Evolutionary conservation across 257 asterid species (phyloP).

Genomic region (Verbena officinalis): DNA sequence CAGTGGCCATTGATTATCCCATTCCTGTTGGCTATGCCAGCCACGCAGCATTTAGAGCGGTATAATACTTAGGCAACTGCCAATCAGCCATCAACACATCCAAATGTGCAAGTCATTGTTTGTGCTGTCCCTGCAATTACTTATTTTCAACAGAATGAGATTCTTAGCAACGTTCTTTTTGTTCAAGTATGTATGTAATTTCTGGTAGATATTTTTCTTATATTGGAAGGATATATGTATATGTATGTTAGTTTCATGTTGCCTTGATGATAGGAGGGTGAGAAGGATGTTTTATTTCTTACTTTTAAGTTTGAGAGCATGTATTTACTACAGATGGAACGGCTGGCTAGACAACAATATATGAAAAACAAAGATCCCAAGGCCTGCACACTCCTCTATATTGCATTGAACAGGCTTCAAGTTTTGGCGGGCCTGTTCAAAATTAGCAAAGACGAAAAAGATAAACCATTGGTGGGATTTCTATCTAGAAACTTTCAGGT

Average conservation of each 20-base stretch:
- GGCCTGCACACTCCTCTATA: conserved; percentile 89
- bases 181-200: not conserved
- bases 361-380: conserved; percentile 88
- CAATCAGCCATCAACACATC: conserved; percentile 5
- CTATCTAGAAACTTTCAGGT: conserved; percentile 95
- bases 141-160: conserved; percentile 16
- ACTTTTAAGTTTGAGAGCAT: conserved; percentile 25
- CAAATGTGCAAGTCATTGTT: conserved; percentile 21
- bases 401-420: conserved; percentile 88
- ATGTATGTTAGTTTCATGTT: conserved; percentile 10
- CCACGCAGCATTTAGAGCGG: not conserved
- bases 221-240: conserved; percentile 1
- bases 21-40: conserved; percentile 19
- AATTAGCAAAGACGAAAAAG: conserved; percentile 93
- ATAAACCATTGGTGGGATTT: conserved; percentile 84
- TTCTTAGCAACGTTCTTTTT: not conserved
- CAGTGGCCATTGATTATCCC: conserved; percentile 16
- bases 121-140: conserved; percentile 17
- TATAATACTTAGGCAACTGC: not conserved
- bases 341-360: conserved; percentile 84
- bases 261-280: not conserved
- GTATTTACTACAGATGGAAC: conserved; percentile 75
- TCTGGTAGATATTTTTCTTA: not conserved
- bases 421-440: conserved; percentile 95
- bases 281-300: conserved; percentile 14